Conservation (phyloP, 176 grass and related monocot genomes). For the Hsuehochloa calcarea region DNA sequence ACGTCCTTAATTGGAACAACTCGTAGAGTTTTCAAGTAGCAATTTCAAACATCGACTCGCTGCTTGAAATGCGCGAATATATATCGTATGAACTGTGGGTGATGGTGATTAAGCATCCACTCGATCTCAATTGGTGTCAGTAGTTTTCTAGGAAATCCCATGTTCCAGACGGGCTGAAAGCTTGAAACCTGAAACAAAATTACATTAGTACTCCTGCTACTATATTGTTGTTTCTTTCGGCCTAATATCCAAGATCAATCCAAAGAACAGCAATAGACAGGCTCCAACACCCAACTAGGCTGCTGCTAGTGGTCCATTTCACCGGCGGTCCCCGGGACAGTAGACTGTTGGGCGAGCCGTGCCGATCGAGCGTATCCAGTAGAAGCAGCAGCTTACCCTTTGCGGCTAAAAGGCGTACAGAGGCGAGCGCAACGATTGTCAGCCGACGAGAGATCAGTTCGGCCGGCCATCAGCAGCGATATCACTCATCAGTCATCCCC, state of each 20-base stretch:
- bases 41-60: neutral
- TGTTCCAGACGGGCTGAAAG: too few species aligned
- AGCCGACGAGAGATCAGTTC: neutral
- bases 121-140: neutral
- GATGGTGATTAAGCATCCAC: neutral
- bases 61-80: neutral
- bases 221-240: too few species aligned
- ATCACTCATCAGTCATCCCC: neutral
- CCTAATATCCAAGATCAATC: neutral
- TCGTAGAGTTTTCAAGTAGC: neutral
- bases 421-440: neutral
- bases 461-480: neutral
- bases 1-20: neutral
- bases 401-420: neutral
- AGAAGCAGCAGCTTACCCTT: conserved; percentile 7
- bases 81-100: neutral
- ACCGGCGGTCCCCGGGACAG: conserved; percentile 24
- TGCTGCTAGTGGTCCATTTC: conserved; percentile 10
- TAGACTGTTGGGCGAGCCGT: neutral
- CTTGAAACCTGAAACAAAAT: too few species aligned
- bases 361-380: conserved; percentile 4
- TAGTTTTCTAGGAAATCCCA: too few species aligned
- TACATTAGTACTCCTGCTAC: too few species aligned
- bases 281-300: neutral
- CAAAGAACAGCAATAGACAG: neutral